These are phyloP conservation scores for Apiotrichum mycotoxinovorans DNA, from an alignment of 1,284 basidiomycete genomes.

Conservation along the genomic window DNA sequence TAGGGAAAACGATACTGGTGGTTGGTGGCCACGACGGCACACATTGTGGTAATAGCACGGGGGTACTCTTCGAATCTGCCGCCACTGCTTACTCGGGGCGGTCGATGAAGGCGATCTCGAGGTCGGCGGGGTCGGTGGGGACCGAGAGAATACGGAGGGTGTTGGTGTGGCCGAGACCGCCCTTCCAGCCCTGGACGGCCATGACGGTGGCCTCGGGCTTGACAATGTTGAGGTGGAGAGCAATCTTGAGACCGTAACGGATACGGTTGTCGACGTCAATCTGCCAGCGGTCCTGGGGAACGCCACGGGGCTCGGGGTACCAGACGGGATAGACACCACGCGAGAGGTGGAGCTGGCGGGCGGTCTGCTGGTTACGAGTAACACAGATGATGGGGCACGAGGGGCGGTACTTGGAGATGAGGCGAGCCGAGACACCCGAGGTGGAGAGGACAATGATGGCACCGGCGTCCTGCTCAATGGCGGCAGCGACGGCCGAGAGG, in stretches of 20 bases:
- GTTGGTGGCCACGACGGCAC: no score
- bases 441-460: slow-evolving; percentile 97
- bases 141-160: slow-evolving; percentile 57
- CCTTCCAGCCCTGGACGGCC: slow-evolving; percentile 98
- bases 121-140: slow-evolving; percentile 77
- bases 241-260: slow-evolving; percentile 77
- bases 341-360: slow-evolving; percentile 94
- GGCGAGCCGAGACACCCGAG: slow-evolving; percentile 84
- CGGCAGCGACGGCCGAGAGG: slow-evolving; percentile 87
- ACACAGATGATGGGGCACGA: slow-evolving; percentile 92
- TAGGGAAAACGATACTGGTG: background rate
- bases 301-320: slow-evolving; percentile 87
- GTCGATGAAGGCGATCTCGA: slow-evolving; percentile 56
- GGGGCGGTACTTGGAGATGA: slow-evolving; percentile 96
- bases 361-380: slow-evolving; percentile 91
- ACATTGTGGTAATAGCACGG: background rate
- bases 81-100: slow-evolving; percentile 14
- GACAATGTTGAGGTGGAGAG: slow-evolving; percentile 83
- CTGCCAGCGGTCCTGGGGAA: slow-evolving; percentile 90
- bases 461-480: slow-evolving; percentile 87
- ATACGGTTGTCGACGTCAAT: slow-evolving; percentile 69
- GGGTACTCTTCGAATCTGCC: background rate
- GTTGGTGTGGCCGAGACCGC: slow-evolving; percentile 79
- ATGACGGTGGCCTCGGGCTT: slow-evolving; percentile 85
- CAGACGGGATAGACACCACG: slow-evolving; percentile 95